Conservation (phyloP, 1,139 yeast species). For the Magnusiomyces tetraspermus region DNA sequence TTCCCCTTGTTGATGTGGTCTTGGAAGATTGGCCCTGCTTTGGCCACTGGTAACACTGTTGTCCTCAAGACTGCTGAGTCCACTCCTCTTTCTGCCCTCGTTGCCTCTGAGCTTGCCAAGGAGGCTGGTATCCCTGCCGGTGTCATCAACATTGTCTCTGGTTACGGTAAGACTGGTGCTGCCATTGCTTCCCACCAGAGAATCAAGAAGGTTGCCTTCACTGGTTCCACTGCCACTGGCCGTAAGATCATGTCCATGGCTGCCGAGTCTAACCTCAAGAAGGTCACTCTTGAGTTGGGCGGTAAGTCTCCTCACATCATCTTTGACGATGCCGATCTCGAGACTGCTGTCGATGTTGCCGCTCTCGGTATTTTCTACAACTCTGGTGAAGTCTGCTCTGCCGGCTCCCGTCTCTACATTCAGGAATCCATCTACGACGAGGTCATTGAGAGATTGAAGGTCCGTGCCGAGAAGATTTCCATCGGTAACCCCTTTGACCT, state of each 20-base stretch:
- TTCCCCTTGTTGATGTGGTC: slow-evolving; percentile 59
- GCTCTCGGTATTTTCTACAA: slow-evolving; percentile 62
- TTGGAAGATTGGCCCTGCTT: slow-evolving; percentile 79
- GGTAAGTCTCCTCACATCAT: slow-evolving; percentile 81
- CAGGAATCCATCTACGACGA: slow-evolving; percentile 70
- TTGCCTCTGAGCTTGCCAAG: no score
- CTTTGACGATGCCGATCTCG: slow-evolving; percentile 63
- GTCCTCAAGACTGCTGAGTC: no score
- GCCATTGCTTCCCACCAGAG: slow-evolving; percentile 68
- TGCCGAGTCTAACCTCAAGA: slow-evolving; percentile 42
- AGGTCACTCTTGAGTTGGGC: slow-evolving; percentile 73
- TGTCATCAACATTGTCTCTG: slow-evolving; percentile 66
- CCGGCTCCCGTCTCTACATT: slow-evolving; percentile 73
- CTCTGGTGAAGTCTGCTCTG: slow-evolving; percentile 85
- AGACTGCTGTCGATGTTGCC: slow-evolving; percentile 52
- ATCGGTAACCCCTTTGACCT: slow-evolving; percentile 37
- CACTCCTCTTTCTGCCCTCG: slow-evolving; percentile 61
- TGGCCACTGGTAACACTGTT: slow-evolving; percentile 72
- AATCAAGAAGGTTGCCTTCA: slow-evolving; percentile 66
- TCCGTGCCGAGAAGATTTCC: slow-evolving; percentile 38
- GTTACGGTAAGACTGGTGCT: slow-evolving; percentile 69
- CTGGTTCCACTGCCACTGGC: slow-evolving; percentile 77
- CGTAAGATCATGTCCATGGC: slow-evolving; percentile 59
- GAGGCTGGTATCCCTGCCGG: slow-evolving; percentile 49
- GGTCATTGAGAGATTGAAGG: slow-evolving; percentile 45